A percentile compares a stretch with the other conserved stretches of the same genome.
phyloP scores from a whole-genome alignment of 2,329 filamentous ascomycete species.

The Tolypocladium pustulatum region DNA sequence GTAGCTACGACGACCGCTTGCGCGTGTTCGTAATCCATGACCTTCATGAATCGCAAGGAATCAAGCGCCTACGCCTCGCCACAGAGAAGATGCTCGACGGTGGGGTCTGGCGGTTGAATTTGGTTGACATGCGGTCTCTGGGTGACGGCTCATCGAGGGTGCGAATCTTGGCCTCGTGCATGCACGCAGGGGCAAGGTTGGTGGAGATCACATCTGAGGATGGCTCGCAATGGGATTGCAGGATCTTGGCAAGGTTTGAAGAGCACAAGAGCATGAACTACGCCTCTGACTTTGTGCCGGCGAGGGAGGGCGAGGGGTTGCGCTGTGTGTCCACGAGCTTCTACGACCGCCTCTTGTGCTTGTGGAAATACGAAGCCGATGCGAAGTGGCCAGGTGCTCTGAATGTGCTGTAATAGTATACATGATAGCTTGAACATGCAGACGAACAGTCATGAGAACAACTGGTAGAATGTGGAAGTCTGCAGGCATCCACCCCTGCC shows the following conservation, averaged over 20 bases:
- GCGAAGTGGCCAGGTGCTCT: neutral
- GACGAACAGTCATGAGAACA: too few relatives aligned
- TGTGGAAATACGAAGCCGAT: constrained; percentile 40
- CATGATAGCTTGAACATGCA: neutral
- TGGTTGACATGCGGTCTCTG: constrained; percentile 30
- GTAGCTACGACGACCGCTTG: constrained; percentile 82
- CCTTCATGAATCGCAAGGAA: constrained; percentile 26
- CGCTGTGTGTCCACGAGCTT: constrained; percentile 63
- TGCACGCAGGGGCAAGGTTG: constrained; percentile 79
- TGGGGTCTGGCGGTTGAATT: constrained; percentile 79
- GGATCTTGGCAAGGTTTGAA: constrained; percentile 61
- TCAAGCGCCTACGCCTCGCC: constrained; percentile 39
- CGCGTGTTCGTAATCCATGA: constrained; percentile 50
- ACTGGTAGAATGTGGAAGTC: too few relatives aligned
- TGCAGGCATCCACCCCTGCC: too few relatives aligned
- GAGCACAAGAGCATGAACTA: constrained; percentile 96
- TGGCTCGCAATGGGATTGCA: constrained; percentile 44
- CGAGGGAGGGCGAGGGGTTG: constrained; percentile 14
- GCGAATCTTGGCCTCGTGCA: constrained; percentile 74
- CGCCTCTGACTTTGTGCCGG: constrained; percentile 59
- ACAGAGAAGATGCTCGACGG: constrained; percentile 59
- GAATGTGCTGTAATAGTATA: neutral
- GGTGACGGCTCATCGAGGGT: constrained; percentile 18
- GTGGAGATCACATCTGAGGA: constrained; percentile 31
- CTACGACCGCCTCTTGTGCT: constrained; percentile 60